phyloP scores from a whole-genome alignment of 352 stramenopile species.

The Phytophthora pistaciae region DNA sequence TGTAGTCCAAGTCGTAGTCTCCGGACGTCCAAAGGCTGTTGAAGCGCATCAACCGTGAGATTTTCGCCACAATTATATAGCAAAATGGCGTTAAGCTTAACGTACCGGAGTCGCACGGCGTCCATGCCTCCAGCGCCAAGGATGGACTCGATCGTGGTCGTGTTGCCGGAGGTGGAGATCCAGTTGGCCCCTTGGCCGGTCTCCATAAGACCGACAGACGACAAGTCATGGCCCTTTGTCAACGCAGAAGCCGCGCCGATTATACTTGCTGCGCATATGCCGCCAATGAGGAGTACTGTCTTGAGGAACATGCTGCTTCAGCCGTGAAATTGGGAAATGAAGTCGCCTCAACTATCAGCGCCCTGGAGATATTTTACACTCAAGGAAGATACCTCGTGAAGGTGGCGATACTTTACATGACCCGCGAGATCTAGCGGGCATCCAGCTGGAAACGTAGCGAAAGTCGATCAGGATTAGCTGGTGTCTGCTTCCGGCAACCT shows the following conservation, averaged over 20 bases:
- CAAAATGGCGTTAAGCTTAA: background rate
- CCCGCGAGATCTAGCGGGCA: too few relatives aligned
- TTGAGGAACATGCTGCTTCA: constrained; percentile 20
- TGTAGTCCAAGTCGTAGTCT: constrained; percentile 38
- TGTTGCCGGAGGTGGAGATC: constrained; percentile 24
- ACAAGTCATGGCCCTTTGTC: constrained; percentile 44
- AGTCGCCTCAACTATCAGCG: background rate
- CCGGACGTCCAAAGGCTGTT: constrained; percentile 36
- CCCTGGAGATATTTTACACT: too few relatives aligned
- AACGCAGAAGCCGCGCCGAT: constrained; percentile 14
- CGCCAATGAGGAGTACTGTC: constrained; percentile 14
- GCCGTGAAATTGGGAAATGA: constrained; percentile 3
- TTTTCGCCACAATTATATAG: background rate
- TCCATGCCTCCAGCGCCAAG: constrained; percentile 39
- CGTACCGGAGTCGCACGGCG: constrained; percentile 40
- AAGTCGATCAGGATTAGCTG: too few relatives aligned
- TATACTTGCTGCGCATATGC: too few relatives aligned
- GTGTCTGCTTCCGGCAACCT: too few relatives aligned
- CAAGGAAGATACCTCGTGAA: too few relatives aligned
- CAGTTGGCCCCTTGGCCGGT: constrained; percentile 27
- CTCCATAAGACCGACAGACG: constrained; percentile 36
- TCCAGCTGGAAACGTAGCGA: too few relatives aligned
- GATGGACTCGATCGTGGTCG: constrained; percentile 34
- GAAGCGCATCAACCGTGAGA: too few relatives aligned
- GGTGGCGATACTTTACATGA: too few relatives aligned